Conservation (phyloP, 352 stramenopile genomes). For the Phytophthora pistaciae region DNA sequence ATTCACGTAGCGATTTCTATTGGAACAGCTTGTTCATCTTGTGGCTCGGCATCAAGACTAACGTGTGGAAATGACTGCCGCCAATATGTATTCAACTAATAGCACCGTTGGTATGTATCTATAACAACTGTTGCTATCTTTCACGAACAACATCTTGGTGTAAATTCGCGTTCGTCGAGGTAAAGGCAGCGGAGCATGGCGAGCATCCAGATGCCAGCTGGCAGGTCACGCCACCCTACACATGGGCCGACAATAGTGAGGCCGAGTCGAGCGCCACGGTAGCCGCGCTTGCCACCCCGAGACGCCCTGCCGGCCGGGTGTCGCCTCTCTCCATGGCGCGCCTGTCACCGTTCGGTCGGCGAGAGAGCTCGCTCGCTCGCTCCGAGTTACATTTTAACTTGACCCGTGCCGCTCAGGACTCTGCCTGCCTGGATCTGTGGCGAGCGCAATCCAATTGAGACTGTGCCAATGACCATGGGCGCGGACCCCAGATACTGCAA, state of each 20-base stretch:
- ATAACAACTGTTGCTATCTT: conserved; percentile 11
- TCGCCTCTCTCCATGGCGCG: conserved; percentile 11
- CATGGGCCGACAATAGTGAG: conserved; percentile 27
- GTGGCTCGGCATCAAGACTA: neutral
- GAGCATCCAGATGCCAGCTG: conserved; percentile 30
- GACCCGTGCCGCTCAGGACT: conserved; percentile 28
- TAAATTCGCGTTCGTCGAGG: neutral
- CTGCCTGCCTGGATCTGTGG: conserved; percentile 5
- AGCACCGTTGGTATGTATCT: neutral
- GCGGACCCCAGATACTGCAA: conserved; percentile 64
- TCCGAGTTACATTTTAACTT: conserved; percentile 38
- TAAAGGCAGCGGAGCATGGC: conserved; percentile 23
- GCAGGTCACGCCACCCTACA: conserved; percentile 26
- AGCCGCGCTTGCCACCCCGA: conserved; percentile 16
- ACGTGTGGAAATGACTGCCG: neutral
- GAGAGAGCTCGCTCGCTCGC: neutral
- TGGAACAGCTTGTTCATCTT: conserved; percentile 24
- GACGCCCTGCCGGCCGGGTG: conserved; percentile 17
- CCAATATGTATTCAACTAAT: conserved; percentile 7
- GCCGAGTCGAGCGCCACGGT: conserved; percentile 12
- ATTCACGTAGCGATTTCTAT: conserved; percentile 16
- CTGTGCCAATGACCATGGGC: conserved; percentile 34
- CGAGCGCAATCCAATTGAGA: neutral
- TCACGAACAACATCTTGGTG: conserved; percentile 12
- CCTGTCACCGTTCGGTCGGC: conserved; percentile 9